A percentile compares a stretch with the other conserved stretches of the same genome.
These are phyloP conservation scores for Kalmusia sp. DNA, from an alignment of 2,329 filamentous ascomycete species.

Conservation along the genomic window DNA sequence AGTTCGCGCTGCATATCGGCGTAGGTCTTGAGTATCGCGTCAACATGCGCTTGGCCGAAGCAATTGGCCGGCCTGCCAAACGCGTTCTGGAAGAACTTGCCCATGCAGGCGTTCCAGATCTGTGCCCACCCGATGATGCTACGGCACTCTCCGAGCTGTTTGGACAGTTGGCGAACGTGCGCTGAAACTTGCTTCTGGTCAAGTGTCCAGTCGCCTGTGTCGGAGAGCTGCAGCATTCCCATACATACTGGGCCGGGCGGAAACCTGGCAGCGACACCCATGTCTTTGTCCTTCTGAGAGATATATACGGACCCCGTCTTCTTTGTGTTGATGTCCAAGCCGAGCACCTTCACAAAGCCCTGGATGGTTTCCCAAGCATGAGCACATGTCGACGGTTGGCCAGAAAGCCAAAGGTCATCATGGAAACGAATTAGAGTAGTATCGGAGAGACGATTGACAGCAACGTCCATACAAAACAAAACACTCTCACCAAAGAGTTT, in stretches of 20 bases:
- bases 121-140: conserved; percentile 23
- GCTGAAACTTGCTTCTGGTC: conserved; percentile 20
- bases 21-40: conserved; percentile 56
- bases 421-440: conserved; percentile 53
- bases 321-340: conserved; percentile 49
- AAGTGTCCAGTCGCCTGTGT: conserved; percentile 16
- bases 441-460: conserved; percentile 50
- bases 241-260: conserved; percentile 16
- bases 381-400: conserved; percentile 43
- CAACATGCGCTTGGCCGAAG: conserved; percentile 56
- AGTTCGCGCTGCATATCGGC: conserved; percentile 54
- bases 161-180: conserved; percentile 17
- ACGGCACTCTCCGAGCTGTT: conserved; percentile 16
- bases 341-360: conserved; percentile 49
- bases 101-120: conserved; percentile 59
- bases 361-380: conserved; percentile 52
- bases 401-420: conserved; percentile 56
- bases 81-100: conserved; percentile 57
- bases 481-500: conserved; percentile 54
- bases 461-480: conserved; percentile 54
- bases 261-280: conserved; percentile 8
- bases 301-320: conserved; percentile 44
- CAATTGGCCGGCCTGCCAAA: conserved; percentile 59
- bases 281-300: conserved; percentile 3
- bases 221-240: conserved; percentile 21